Evolutionary conservation across 192 early-diverging fungal species (phyloP), one percentile per base, ranked within the genome.

Genomic region (Ambispora gerdemannii): DNA sequence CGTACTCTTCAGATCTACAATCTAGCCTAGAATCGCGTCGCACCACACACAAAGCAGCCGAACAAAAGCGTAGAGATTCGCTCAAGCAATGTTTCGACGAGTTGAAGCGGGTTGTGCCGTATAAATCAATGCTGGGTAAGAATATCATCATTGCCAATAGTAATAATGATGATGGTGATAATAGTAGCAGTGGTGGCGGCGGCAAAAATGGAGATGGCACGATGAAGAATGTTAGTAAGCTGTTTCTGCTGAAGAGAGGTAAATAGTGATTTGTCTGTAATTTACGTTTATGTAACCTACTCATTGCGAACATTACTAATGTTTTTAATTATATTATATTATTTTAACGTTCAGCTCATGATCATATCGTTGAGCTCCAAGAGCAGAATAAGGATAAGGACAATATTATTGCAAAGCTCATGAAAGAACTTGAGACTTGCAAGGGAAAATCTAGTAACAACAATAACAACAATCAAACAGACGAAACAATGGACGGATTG

Each of bases 61-160:
- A 98, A 76, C 97, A 98, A 76, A 93, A 92, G 75, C 90, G 97
- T 11, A 84, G 97, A 7, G 97, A 98, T 72, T 91, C 90, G 31
- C 85, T 98, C 3, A 97, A 97, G 66, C 76, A 88, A 50, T 92
- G 90, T 58, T 98, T 98, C 74, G 93, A 97, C 36, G 81, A 88
- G 8, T 77, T 98, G 8, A 79, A 85, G 50, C 60, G 72, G 0
- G 78, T 91, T 32, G 73, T 97, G 36, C 91, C 92, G 28, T 69
- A 22, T 25, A 19, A 52, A 1, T 27, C 52, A n/a, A 17, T 34
- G n/a, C n/a, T n/a, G 3, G n/a, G 11, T 64, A 64, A 64, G 38
- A 28, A 8, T 13, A 47, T 19, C 38, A 56, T 4, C 36, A 65
- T 31, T 30, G 50, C 24, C 31, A 63, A 63, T 24, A 38, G 20